These are phyloP conservation scores for Aurifilum marmelostoma DNA, from an alignment of 2,329 filamentous ascomycete genomes.

Conservation along the genomic window DNA sequence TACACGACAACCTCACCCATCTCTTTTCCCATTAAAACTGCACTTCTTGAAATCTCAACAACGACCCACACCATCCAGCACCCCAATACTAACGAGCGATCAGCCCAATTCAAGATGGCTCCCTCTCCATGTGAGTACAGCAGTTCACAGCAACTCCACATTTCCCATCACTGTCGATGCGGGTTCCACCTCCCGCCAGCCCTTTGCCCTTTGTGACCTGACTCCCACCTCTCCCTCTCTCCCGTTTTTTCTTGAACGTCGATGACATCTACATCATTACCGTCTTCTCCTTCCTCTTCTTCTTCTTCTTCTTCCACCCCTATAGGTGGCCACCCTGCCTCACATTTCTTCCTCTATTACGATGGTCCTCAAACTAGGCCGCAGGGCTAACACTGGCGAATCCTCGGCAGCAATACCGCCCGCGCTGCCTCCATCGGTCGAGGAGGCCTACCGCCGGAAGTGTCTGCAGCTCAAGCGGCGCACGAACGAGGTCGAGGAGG, in stretches of 20 bases:
- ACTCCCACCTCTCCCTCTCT: constrained; percentile 14
- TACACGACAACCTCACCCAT: constrained; percentile 7
- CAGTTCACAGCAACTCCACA: constrained; percentile 25
- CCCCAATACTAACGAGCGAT: neutral
- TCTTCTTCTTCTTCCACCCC: neutral
- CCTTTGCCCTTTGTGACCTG: constrained; percentile 25
- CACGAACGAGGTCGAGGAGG: constrained; percentile 87
- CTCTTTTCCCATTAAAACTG: neutral
- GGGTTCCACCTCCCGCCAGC: constrained; percentile 16
- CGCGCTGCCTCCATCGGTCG: constrained; percentile 81
- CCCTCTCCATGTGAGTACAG: constrained; percentile 27
- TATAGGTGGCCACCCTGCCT: neutral
- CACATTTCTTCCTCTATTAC: constrained; percentile 5
- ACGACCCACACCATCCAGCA: neutral
- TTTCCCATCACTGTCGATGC: constrained; percentile 21
- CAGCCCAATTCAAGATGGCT: constrained; percentile 23
- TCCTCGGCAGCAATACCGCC: constrained; percentile 52
- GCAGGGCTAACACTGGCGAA: constrained; percentile 42
- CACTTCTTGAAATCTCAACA: neutral
- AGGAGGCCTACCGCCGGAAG: constrained; percentile 94
- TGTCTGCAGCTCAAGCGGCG: constrained; percentile 93
- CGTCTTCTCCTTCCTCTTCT: neutral
- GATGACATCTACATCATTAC: too few relatives aligned
- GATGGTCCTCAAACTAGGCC: constrained; percentile 29
- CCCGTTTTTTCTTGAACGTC: neutral